A percentile compares a stretch with the other conserved stretches of the same genome.
phyloP scores from a whole-genome alignment of 1,139 yeast species.

The Zygosaccharomyces sapae region DNA sequence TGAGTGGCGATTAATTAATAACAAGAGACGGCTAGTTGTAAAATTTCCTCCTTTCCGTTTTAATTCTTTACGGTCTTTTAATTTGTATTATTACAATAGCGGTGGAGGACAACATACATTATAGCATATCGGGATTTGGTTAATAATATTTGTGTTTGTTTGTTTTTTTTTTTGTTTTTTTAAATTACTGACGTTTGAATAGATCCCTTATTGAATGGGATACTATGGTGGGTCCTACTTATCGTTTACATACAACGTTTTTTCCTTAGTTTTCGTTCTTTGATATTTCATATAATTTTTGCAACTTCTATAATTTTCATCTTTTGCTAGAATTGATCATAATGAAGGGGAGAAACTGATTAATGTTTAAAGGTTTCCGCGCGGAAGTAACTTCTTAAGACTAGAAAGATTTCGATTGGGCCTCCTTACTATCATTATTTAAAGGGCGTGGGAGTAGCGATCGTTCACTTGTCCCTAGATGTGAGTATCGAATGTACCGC shows the following conservation, averaged over 20 bases:
- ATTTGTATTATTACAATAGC: no score
- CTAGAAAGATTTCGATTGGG: background rate
- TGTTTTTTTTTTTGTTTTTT: no score
- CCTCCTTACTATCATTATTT: background rate
- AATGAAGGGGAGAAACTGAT: background rate
- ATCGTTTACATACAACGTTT: background rate
- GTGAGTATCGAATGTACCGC: background rate
- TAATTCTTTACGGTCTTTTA: no score
- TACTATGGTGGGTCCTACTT: background rate
- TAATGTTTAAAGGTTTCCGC: slow-evolving; percentile 8
- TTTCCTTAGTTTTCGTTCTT: background rate
- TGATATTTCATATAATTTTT: background rate
- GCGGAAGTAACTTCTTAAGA: slow-evolving; percentile 10
- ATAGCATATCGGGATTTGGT: no score
- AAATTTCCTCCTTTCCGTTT: no score
- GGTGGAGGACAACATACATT: no score
- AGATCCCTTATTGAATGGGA: background rate
- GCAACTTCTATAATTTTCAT: background rate
- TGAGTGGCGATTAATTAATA: no score
- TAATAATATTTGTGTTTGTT: no score
- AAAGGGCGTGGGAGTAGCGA: background rate
- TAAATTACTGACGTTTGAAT: no score
- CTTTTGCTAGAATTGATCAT: background rate
- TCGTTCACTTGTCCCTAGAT: background rate
- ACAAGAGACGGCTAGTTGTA: no score